Conservation (phyloP, 441 rosid species). For the Omphalea diandra region DNA sequence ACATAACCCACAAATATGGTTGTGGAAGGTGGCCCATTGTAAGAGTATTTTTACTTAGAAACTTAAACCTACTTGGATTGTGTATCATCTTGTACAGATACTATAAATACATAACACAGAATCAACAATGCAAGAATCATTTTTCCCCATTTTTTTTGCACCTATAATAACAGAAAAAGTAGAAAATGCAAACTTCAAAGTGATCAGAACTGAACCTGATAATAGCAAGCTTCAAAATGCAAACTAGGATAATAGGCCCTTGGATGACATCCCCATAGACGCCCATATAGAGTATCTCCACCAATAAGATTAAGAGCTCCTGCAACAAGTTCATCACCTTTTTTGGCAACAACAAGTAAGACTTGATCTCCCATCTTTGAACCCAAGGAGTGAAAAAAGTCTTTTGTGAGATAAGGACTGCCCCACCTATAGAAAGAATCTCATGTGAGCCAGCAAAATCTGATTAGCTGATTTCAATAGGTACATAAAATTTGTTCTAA, state of each 20-base stretch:
- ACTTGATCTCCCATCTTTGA: slow-evolving; percentile 78
- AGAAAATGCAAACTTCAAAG: neutral
- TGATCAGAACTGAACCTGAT: slow-evolving; percentile 58
- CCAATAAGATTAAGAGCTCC: slow-evolving; percentile 95
- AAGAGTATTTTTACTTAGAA: neutral
- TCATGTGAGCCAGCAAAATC: neutral
- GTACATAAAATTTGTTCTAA: slow-evolving; percentile 2
- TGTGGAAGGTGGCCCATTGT: neutral
- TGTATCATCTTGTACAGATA: neutral
- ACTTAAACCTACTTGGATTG: too few species aligned
- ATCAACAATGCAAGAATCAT: neutral
- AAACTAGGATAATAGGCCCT: slow-evolving; percentile 75
- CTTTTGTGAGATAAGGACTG: slow-evolving; percentile 81
- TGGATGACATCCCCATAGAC: slow-evolving; percentile 92
- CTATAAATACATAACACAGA: neutral
- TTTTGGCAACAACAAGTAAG: slow-evolving; percentile 83
- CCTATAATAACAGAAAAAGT: neutral
- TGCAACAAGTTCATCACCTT: slow-evolving; percentile 81
- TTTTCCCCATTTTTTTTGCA: neutral
- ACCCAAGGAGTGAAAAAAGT: slow-evolving; percentile 81
- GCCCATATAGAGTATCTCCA: slow-evolving; percentile 80
- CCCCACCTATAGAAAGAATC: slow-evolving; percentile 70
- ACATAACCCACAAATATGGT: neutral
- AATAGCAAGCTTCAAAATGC: slow-evolving; percentile 96
- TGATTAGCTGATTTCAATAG: neutral